These are phyloP conservation scores for Hypoxylon sp. DNA, from an alignment of 2,329 filamentous ascomycete genomes.

Conservation along the genomic window DNA sequence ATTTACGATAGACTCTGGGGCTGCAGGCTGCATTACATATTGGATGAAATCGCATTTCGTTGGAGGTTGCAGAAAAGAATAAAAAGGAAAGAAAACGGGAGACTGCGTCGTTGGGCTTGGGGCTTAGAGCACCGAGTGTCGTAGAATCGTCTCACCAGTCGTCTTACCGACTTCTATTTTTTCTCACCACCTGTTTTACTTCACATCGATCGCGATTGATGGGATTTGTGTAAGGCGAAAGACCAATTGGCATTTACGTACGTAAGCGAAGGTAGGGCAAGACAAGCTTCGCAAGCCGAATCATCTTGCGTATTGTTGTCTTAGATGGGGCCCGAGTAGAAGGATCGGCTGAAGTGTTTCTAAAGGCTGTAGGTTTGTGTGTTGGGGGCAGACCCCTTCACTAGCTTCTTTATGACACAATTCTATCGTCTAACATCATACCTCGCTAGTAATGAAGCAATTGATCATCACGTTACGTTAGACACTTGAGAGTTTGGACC, in stretches of 20 bases:
- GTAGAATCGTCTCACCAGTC: conserved; percentile 22
- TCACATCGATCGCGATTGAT: conserved; percentile 19
- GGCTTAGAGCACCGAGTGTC: conserved; percentile 4
- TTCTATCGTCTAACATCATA: conserved; percentile 12
- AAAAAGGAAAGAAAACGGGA: conserved; percentile 11
- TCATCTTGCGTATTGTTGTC: conserved; percentile 29
- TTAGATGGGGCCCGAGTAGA: conserved; percentile 9
- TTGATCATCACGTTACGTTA: conserved; percentile 25
- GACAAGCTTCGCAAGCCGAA: conserved; percentile 26
- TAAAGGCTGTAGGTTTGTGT: background rate
- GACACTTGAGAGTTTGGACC: conserved; percentile 25
- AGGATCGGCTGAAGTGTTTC: background rate
- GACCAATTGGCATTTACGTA: conserved; percentile 18
- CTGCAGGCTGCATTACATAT: conserved; percentile 34
- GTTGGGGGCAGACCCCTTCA: background rate
- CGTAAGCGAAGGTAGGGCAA: conserved; percentile 32
- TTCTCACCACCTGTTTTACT: conserved; percentile 19
- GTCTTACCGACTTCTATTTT: conserved; percentile 5
- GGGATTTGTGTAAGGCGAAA: conserved; percentile 11
- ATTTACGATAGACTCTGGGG: conserved; percentile 20
- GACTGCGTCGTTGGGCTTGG: conserved; percentile 19
- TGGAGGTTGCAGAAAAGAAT: conserved; percentile 14
- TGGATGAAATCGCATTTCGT: conserved; percentile 35
- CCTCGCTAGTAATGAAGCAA: conserved; percentile 12
- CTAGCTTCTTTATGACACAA: background rate